phyloP scores from a whole-genome alignment of 2,329 filamentous ascomycete species.

The Alternaria ventricosa region DNA sequence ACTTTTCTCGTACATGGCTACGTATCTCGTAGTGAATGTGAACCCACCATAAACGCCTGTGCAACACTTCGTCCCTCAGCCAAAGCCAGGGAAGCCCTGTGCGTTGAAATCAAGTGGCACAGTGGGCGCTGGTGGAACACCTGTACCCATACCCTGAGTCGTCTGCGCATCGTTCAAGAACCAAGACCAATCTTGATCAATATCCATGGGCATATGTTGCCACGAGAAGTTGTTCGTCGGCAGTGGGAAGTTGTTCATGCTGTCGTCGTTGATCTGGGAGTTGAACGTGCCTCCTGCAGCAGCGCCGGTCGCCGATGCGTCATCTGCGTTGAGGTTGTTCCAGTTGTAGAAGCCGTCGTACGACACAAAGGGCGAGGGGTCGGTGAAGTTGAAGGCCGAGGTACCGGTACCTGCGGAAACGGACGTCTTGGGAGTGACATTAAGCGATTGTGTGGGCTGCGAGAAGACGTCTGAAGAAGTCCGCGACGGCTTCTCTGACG shows the following conservation, averaged over 20 bases:
- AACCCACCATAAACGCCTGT: not conserved
- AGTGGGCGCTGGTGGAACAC: not conserved
- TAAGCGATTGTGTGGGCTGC: constrained; percentile 13
- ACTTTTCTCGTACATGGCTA: not conserved
- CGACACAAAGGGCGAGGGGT: constrained; percentile 40
- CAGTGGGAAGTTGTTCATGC: constrained; percentile 39
- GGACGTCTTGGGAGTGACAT: constrained; percentile 22
- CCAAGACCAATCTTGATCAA: constrained; percentile 52
- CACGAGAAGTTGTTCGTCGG: constrained; percentile 47
- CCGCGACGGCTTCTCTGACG: constrained; percentile 13
- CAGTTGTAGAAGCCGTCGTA: constrained; percentile 52
- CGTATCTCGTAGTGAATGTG: not conserved
- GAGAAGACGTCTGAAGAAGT: constrained; percentile 23
- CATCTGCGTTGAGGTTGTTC: constrained; percentile 27
- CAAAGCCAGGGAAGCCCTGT: constrained; percentile 38
- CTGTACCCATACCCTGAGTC: constrained; percentile 9
- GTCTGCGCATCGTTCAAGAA: constrained; percentile 44
- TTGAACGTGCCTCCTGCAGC: constrained; percentile 8
- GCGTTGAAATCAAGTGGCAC: constrained; percentile 25
- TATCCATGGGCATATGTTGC: constrained; percentile 51
- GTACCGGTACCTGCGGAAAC: constrained; percentile 16
- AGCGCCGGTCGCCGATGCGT: constrained; percentile 5
- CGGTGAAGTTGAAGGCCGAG: constrained; percentile 17
- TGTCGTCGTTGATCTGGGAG: constrained; percentile 39
- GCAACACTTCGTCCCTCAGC: constrained; percentile 3